Conservation (phyloP, 2,329 filamentous ascomycete genomes). For the Thelonectria olida region DNA sequence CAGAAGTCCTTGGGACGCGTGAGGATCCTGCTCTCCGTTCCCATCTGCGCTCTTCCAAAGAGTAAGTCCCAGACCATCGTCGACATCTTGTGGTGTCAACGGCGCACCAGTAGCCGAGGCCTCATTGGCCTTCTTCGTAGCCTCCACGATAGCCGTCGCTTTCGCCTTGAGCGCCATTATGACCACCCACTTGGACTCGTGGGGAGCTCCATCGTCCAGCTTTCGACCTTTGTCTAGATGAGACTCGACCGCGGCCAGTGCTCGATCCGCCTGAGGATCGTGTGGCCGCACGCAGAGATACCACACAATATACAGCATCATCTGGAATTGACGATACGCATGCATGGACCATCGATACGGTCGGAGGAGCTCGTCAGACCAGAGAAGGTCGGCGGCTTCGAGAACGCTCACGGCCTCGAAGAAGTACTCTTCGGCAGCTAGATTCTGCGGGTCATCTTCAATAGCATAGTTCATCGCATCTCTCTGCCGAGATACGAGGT, state of each 20-base stretch:
- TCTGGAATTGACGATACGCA: slow-evolving; percentile 54
- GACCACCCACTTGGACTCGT: slow-evolving; percentile 43
- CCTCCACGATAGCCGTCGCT: slow-evolving; percentile 36
- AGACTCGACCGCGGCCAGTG: slow-evolving; percentile 41
- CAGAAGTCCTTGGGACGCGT: slow-evolving; percentile 27
- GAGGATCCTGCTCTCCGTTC: slow-evolving; percentile 6
- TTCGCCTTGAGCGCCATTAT: slow-evolving; percentile 44
- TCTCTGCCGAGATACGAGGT: slow-evolving; percentile 61
- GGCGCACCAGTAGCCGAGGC: background rate
- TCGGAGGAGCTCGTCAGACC: slow-evolving; percentile 48
- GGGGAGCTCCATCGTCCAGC: background rate
- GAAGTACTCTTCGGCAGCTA: slow-evolving; percentile 46
- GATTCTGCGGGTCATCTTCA: slow-evolving; percentile 17
- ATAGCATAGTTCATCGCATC: slow-evolving; percentile 39
- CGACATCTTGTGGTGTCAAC: background rate
- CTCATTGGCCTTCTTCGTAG: background rate
- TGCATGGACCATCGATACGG: slow-evolving; percentile 49
- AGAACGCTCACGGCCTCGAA: slow-evolving; percentile 45
- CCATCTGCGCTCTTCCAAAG: background rate
- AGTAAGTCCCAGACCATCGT: background rate
- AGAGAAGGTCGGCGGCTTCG: slow-evolving; percentile 41
- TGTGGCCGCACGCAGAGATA: slow-evolving; percentile 51
- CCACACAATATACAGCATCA: slow-evolving; percentile 55
- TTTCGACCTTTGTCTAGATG: slow-evolving; percentile 21
- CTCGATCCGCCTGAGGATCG: slow-evolving; percentile 41